Conservation (phyloP, 768 basidiomycete species). For the Nidularia pulvinata region DNA sequence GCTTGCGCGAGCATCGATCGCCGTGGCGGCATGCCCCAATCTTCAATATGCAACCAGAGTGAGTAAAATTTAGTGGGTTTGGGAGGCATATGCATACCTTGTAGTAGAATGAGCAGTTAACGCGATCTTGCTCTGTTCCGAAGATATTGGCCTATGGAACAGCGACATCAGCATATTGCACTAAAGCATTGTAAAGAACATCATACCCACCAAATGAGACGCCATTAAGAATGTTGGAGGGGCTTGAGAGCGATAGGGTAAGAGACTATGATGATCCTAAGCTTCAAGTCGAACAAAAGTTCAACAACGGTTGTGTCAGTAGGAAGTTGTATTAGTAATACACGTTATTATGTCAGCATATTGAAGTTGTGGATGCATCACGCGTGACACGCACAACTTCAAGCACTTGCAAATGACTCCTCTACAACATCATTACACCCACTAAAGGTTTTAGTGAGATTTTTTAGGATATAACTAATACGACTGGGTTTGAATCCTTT, state of each 20-base stretch:
- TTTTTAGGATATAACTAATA: no score
- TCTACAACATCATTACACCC: no score
- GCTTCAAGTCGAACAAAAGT: neutral
- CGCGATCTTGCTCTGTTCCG: slow-evolving; percentile 92
- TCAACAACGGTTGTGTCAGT: neutral
- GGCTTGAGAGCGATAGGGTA: no score
- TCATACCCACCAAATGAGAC: slow-evolving; percentile 70
- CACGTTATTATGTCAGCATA: no score
- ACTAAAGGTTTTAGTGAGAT: no score
- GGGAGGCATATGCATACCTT: slow-evolving; percentile 52
- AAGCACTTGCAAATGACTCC: no score
- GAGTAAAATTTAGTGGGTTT: slow-evolving; percentile 2
- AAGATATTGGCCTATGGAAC: slow-evolving; percentile 85
- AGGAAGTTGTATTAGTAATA: no score
- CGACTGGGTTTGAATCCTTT: no score
- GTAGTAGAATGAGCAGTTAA: slow-evolving; percentile 99
- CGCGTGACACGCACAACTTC: no score
- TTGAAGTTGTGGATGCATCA: no score
- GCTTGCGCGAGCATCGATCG: slow-evolving; percentile 97
- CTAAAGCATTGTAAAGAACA: neutral
- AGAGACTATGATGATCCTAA: no score
- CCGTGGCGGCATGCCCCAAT: slow-evolving; percentile 99
- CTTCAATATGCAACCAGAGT: slow-evolving; percentile 32
- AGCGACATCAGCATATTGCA: neutral
- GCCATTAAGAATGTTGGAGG: slow-evolving; percentile 36